Evolutionary conservation across 1,284 basidiomycete species (phyloP), one percentile per base, ranked within the genome.

Genomic region (Coniferiporia sulphurascens): DNA sequence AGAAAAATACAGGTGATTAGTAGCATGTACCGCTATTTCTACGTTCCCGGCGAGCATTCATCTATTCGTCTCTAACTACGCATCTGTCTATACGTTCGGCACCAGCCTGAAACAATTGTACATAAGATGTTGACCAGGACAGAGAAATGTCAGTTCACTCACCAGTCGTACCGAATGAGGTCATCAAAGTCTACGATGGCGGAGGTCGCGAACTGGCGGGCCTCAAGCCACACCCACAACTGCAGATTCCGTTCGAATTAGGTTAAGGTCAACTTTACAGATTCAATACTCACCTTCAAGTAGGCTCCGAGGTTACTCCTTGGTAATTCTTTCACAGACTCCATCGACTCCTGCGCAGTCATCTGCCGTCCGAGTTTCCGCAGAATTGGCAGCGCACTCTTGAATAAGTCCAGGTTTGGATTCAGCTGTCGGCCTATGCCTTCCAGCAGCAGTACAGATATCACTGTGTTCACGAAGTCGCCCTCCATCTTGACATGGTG

Each of bases 401-500:
- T 92, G 80, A 98, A 96, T 63, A 98, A 72, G 73, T 99, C 96
- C 75, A 99, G 78, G 19, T 84, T 78, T 0, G 97, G 95, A 74
- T 99, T 95, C 63, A 99, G 73, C 73, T 92, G 93, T 58, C 97
- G 75, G 15, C 97, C 97, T 65, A 99, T 98, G 0, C 97, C 97
- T 74, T 99, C 97, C 49, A 99, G 76, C 55, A 99, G 71, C 60
- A 99, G 73, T 59, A 98, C 94, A 8, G 91, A 92, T 62, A 99
- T 91, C 54, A 99, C 94, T 0, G 97, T 99, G 71, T 99, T 98
- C 68, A 99, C 87, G 70, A 99, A 99, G 72, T 99, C 97, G 12
- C 89, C 93, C 74, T 99, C 96, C 86, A 99, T 91, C 80, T 95
- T 98, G 66, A 99, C 97, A 70, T 98, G 97, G 72, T 98, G 95